Evolutionary conservation across 352 stramenopile genomes (phyloP).

Genomic region (Phytopythium cucurbitacearum): DNA sequence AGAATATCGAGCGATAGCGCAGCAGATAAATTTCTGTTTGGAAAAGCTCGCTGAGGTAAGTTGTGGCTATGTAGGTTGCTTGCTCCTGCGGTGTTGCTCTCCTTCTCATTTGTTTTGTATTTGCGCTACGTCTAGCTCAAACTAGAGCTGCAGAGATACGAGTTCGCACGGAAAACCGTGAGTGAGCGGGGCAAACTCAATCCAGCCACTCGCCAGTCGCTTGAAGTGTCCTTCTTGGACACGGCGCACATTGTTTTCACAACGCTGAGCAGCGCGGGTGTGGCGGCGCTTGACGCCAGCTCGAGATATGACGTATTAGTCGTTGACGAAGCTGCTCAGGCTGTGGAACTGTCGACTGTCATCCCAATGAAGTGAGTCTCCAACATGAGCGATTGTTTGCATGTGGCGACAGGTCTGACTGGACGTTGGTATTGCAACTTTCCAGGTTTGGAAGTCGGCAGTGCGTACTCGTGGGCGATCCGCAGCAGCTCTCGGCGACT

Average conservation of each 20-base stretch:
- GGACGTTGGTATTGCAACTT: not conserved
- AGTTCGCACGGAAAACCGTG: conserved; percentile 64
- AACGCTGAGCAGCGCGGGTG: conserved; percentile 86
- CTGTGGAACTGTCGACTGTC: conserved; percentile 83
- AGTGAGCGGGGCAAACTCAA: conserved; percentile 56
- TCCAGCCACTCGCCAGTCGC: conserved; percentile 64
- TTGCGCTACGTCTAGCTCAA: conserved; percentile 41
- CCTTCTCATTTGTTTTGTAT: conserved; percentile 7
- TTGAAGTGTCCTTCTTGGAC: conserved; percentile 87
- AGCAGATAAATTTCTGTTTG: conserved; percentile 78
- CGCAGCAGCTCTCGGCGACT: conserved; percentile 91
- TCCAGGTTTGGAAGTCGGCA: conserved; percentile 83
- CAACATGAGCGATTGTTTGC: not conserved
- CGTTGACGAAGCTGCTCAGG: conserved; percentile 85
- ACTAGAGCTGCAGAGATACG: conserved; percentile 80
- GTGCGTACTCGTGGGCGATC: conserved; percentile 91
- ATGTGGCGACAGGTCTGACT: not conserved
- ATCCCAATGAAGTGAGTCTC: conserved; percentile 87
- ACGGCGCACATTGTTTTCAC: conserved; percentile 92
- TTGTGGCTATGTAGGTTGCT: not conserved
- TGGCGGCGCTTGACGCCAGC: conserved; percentile 74
- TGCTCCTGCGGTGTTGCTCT: not conserved
- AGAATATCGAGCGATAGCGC: conserved; percentile 61
- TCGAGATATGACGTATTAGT: conserved; percentile 80
- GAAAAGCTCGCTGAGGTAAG: conserved; percentile 70